Percentiles rank a stretch among this genome's conserved stretches.
Evolutionary conservation across 768 basidiomycete genomes (phyloP).

Genomic region (Podaxis sp.): DNA sequence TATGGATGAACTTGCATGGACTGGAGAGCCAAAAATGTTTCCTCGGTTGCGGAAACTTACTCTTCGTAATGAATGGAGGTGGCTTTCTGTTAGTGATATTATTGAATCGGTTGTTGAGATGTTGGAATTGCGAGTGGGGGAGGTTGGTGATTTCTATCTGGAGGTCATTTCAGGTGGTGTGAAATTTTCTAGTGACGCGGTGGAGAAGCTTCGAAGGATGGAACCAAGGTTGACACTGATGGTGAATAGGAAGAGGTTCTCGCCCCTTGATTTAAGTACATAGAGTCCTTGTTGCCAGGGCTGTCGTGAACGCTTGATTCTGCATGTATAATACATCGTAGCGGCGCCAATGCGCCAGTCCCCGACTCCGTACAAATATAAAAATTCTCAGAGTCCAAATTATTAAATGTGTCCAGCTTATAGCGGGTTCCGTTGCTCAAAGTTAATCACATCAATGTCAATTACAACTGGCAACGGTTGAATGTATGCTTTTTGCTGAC

Average conservation of each 20-base stretch:
- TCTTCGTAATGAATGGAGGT: background rate
- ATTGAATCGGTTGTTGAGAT: background rate
- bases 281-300: background rate
- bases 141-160: background rate
- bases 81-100: background rate
- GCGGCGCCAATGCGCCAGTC: too few relatives aligned
- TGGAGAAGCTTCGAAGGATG: background rate
- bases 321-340: too few relatives aligned
- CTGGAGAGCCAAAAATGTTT: background rate
- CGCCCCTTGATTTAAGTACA: background rate
- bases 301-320: background rate
- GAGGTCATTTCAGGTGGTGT: background rate
- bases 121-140: background rate
- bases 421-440: too few relatives aligned
- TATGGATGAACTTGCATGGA: background rate
- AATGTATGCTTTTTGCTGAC: too few relatives aligned
- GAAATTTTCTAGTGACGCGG: background rate
- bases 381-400: too few relatives aligned
- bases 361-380: too few relatives aligned
- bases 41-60: background rate
- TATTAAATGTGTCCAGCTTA: too few relatives aligned
- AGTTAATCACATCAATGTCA: too few relatives aligned
- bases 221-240: background rate
- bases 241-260: background rate
- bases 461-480: too few relatives aligned